A percentile compares a stretch with the other conserved stretches of the same genome.
These are phyloP conservation scores for Suillus paluster DNA, from an alignment of 768 basidiomycete species.

Conservation along the genomic window DNA sequence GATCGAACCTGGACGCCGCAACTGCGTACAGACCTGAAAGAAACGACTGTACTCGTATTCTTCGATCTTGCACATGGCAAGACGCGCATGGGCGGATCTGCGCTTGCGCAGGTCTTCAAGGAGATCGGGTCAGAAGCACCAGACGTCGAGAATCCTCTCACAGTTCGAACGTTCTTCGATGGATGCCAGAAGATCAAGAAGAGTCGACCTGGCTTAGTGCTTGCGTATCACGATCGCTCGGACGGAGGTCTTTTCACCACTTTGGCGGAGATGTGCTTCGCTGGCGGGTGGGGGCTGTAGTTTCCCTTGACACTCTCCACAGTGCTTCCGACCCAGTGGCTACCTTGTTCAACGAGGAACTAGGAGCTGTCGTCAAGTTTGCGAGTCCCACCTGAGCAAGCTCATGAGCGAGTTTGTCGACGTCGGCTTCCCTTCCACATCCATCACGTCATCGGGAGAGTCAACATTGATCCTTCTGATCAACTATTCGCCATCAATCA, in stretches of 20 bases:
- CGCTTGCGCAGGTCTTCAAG: constrained; percentile 95
- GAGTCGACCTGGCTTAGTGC: constrained; percentile 61
- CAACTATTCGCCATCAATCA: constrained; percentile 68
- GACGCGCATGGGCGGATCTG: constrained; percentile 88
- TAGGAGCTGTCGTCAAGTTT: constrained; percentile 94
- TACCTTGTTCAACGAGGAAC: constrained; percentile 92
- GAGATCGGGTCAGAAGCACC: constrained; percentile 86
- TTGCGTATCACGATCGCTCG: constrained; percentile 98
- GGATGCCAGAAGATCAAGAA: constrained; percentile 72
- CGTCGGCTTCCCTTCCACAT: constrained; percentile 75
- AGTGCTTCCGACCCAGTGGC: constrained; percentile 59
- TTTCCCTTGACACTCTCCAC: constrained; percentile 67
- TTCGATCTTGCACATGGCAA: constrained; percentile 87
- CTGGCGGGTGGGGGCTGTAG: constrained; percentile 83
- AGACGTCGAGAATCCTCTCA: constrained; percentile 79
- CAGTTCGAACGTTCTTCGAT: constrained; percentile 83
- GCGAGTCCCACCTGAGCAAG: constrained; percentile 54
- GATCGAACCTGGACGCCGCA: constrained; percentile 92
- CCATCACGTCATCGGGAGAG: constrained; percentile 81
- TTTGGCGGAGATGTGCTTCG: constrained; percentile 93
- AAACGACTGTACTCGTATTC: constrained; percentile 79
- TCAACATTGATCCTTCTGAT: constrained; percentile 57
- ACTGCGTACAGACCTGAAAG: constrained; percentile 63
- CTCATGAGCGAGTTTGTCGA: constrained; percentile 65
- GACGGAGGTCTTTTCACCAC: constrained; percentile 96